Evolutionary conservation across 2,329 filamentous ascomycete species (phyloP).

Genomic region (Clonostachys byssicola): DNA sequence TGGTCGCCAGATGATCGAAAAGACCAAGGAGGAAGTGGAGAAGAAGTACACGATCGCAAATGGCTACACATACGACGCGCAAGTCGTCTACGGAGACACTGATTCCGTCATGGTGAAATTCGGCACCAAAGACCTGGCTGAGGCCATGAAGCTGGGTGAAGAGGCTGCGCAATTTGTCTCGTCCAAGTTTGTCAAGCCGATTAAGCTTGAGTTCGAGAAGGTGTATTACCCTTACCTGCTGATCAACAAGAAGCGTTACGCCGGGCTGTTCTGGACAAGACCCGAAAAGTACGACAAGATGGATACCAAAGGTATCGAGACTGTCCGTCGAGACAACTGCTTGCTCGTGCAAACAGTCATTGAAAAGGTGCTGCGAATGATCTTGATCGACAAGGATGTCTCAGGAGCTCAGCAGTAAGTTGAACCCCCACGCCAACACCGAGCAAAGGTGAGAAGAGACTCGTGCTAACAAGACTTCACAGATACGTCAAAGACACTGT

Average conservation of each 20-base stretch:
- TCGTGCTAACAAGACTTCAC: constrained; percentile 2
- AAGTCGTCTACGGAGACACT: constrained; percentile 98
- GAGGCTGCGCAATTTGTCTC: constrained; percentile 89
- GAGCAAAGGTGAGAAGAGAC: not conserved
- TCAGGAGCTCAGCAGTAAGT: constrained; percentile 89
- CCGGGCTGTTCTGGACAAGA: constrained; percentile 95
- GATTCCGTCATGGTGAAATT: constrained; percentile 99
- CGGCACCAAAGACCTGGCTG: constrained; percentile 78
- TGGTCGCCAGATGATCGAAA: constrained; percentile 98
- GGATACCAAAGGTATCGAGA: constrained; percentile 99
- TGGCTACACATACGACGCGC: constrained; percentile 88
- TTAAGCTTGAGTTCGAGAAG: constrained; percentile 99
- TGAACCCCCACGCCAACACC: not conserved
- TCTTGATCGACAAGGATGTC: constrained; percentile 89
- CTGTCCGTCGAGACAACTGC: constrained; percentile 94
- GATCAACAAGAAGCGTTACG: constrained; percentile 99
- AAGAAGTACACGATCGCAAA: constrained; percentile 86
- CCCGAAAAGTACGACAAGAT: constrained; percentile 97
- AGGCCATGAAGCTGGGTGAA: constrained; percentile 92
- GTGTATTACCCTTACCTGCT: constrained; percentile 97
- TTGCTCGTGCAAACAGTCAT: constrained; percentile 94
- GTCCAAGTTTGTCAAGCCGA: constrained; percentile 88
- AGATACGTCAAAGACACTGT: constrained; percentile 97
- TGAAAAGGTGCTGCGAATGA: constrained; percentile 92
- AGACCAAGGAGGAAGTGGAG: constrained; percentile 94